Conservation (phyloP, 2,329 filamentous ascomycete genomes). For the Arthrobotrys musiformis region DNA sequence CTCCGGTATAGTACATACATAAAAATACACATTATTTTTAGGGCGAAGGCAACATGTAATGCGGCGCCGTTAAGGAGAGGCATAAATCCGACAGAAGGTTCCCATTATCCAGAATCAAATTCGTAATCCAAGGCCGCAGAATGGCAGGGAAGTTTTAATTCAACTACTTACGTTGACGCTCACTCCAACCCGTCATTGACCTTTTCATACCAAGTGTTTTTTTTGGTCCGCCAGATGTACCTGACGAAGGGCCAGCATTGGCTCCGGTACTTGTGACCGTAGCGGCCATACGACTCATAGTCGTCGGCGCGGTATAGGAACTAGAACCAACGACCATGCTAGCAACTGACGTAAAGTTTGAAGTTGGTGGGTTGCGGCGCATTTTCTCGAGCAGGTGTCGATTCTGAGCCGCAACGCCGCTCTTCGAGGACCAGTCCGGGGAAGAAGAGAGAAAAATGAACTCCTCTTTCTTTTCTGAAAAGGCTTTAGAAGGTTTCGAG, state of each 20-base stretch:
- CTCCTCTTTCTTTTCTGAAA: slow-evolving; percentile 3
- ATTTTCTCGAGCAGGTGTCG: slow-evolving; percentile 11
- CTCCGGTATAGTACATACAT: neutral
- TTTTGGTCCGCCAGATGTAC: slow-evolving; percentile 54
- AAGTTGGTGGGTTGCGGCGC: slow-evolving; percentile 28
- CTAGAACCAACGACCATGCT: neutral
- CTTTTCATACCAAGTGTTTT: slow-evolving; percentile 67
- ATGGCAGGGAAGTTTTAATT: neutral
- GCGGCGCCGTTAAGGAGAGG: neutral
- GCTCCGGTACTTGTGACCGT: neutral
- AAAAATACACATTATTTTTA: neutral
- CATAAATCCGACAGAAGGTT: neutral
- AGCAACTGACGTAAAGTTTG: slow-evolving; percentile 25
- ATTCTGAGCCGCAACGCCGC: slow-evolving; percentile 22
- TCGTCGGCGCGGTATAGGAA: slow-evolving; percentile 33
- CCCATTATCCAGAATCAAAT: no score
- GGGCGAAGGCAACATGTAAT: neutral
- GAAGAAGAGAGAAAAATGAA: slow-evolving; percentile 52
- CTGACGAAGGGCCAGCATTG: neutral
- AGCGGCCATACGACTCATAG: slow-evolving; percentile 33
- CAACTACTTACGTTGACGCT: slow-evolving; percentile 46
- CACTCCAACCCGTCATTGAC: slow-evolving; percentile 67
- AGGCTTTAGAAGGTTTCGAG: neutral
- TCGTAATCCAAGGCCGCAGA: neutral
- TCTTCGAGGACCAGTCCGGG: slow-evolving; percentile 32